Conservation (phyloP, 2,329 filamentous ascomycete genomes). For the Stachybotrys echinatus region DNA sequence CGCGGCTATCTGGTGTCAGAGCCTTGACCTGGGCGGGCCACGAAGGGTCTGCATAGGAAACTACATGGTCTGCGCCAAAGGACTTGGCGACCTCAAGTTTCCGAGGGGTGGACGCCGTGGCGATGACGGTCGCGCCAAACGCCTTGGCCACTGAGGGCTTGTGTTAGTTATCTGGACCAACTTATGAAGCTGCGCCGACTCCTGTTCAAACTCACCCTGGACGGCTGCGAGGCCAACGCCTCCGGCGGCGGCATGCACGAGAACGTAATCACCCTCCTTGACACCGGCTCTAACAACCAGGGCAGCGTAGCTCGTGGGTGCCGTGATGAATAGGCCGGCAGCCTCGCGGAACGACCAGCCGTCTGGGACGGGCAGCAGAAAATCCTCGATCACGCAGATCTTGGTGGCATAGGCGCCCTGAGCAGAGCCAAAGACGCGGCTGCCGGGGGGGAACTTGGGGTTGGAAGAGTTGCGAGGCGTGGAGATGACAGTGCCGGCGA, state of each 20-base stretch:
- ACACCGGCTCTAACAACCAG: conserved; percentile 74
- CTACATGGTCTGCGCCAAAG: conserved; percentile 79
- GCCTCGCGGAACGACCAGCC: conserved; percentile 83
- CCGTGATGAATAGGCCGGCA: conserved; percentile 86
- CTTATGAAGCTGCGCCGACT: no score
- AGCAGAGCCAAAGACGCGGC: conserved; percentile 78
- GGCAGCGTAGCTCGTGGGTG: conserved; percentile 82
- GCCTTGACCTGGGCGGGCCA: conserved; percentile 69
- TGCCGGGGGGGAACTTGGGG: conserved; percentile 67
- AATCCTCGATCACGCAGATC: conserved; percentile 59
- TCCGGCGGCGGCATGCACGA: conserved; percentile 88
- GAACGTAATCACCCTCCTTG: conserved; percentile 75
- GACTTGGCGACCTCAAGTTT: conserved; percentile 74
- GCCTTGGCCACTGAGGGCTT: conserved; percentile 69
- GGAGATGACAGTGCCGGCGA: conserved; percentile 71
- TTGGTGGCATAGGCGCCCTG: conserved; percentile 85
- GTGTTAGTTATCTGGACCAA: no score
- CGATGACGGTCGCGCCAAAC: conserved; percentile 85
- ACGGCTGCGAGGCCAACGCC: conserved; percentile 89
- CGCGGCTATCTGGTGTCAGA: conserved; percentile 64
- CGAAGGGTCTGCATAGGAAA: conserved; percentile 66
- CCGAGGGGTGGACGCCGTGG: conserved; percentile 74
- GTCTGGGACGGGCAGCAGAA: conserved; percentile 67
- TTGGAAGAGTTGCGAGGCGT: conserved; percentile 47
- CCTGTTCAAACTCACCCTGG: conserved; percentile 46